Conservation (phyloP, 257 asterid species). For the Fraxinus pennsylvanica region DNA sequence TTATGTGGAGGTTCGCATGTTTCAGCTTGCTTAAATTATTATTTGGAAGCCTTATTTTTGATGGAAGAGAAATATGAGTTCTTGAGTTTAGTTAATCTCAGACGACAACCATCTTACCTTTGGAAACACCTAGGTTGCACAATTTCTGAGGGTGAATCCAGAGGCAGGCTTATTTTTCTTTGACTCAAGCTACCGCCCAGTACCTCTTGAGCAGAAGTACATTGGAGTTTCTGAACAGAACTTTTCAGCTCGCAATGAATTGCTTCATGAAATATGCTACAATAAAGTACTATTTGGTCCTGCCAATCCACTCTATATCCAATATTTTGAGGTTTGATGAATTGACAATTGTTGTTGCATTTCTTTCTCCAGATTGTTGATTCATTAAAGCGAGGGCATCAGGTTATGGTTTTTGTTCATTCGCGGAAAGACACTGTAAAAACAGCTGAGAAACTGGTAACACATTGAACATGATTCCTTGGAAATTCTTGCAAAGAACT, state of each 20-base stretch:
- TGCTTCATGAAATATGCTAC: conserved; percentile 87
- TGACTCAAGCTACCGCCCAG: conserved; percentile 95
- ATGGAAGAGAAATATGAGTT: conserved; percentile 20
- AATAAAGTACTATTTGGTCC: conserved; percentile 58
- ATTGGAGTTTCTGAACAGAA: conserved; percentile 86
- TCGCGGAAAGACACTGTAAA: conserved; percentile 96
- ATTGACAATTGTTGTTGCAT: conserved; percentile 17
- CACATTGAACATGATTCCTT: conserved; percentile 10
- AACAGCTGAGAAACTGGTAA: conserved; percentile 94
- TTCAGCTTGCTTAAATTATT: conserved; percentile 24
- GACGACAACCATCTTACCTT: conserved; percentile 20
- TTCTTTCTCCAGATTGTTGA: conserved; percentile 64
- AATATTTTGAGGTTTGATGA: conserved; percentile 7
- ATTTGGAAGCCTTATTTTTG: conserved; percentile 17
- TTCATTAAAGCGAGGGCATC: conserved; percentile 86
- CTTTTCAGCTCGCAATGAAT: conserved; percentile 75
- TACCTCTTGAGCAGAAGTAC: conserved; percentile 95
- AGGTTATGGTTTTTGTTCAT: conserved; percentile 98
- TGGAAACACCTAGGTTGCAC: conserved; percentile 73
- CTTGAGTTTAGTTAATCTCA: conserved; percentile 4
- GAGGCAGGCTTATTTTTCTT: conserved; percentile 92
- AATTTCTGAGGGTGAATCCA: conserved; percentile 91
- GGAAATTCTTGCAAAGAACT: conserved; percentile 10
- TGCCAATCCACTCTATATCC: conserved; percentile 15
- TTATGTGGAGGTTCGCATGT: conserved; percentile 76